Conservation (phyloP, 1,139 yeast species). For the Lipomyces yarrowii region DNA sequence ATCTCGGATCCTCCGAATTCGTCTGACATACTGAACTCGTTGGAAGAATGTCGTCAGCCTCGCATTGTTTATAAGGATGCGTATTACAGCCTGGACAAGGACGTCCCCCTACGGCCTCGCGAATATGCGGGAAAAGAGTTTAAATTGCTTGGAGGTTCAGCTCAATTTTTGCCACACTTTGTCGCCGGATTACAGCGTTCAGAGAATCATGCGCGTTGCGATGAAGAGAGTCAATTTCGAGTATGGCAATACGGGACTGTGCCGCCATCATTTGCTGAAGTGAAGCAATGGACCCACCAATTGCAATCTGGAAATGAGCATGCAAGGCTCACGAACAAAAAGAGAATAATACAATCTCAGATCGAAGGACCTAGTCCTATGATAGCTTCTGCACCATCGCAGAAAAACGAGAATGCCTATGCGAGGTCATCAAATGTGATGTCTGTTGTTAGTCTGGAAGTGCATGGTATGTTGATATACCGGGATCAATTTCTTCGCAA, state of each 20-base stretch:
- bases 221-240: constrained; percentile 6
- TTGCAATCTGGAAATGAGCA: not conserved
- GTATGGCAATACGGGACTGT: constrained; percentile 46
- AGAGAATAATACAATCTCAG: not conserved
- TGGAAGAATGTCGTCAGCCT: constrained; percentile 53
- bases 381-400: not conserved
- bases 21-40: constrained; percentile 42
- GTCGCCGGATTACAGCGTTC: constrained; percentile 15
- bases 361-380: constrained; percentile 26
- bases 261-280: constrained; percentile 50
- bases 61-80: constrained; percentile 64
- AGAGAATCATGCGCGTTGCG: constrained; percentile 1
- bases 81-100: constrained; percentile 55
- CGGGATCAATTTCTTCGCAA: not conserved
- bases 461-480: constrained; percentile 48
- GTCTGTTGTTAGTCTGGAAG: constrained; percentile 63
- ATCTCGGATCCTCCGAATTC: constrained; percentile 20
- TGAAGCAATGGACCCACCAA: constrained; percentile 39
- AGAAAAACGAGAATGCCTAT: not conserved
- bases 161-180: constrained; percentile 28
- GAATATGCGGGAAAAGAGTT: constrained; percentile 69
- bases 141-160: constrained; percentile 42
- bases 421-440: constrained; percentile 39
- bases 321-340: not conserved
- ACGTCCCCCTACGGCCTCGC: constrained; percentile 58